Percentiles rank a stretch among this genome's conserved stretches.
Conservation (phyloP, 257 asterid species). For the Anisodus tanguticus region DNA sequence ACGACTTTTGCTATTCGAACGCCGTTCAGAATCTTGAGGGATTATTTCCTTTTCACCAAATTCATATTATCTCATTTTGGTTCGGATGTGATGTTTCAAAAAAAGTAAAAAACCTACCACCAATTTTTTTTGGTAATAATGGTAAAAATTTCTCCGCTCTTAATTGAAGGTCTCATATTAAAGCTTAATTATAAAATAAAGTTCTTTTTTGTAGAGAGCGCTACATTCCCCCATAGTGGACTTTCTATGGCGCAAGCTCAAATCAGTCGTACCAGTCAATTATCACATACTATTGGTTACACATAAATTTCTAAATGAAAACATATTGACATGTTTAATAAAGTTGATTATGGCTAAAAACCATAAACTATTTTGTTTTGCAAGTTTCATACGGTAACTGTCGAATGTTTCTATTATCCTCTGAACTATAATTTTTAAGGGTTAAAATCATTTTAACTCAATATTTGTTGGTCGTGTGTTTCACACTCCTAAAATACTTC, state of each 20-base stretch:
- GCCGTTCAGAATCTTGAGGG: not conserved
- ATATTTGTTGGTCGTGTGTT: not conserved
- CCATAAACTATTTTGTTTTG: not conserved
- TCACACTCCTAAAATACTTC: not conserved
- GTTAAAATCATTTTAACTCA: not conserved
- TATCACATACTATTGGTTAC: not conserved
- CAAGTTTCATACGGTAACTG: not conserved
- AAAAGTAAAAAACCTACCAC: not conserved
- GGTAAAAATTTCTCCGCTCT: not conserved
- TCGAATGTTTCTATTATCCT: not conserved
- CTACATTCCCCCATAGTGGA: not conserved
- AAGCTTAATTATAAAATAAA: not conserved
- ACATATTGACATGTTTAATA: not conserved
- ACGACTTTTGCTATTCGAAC: not conserved
- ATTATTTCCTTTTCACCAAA: constrained; percentile 1
- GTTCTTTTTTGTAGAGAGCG: not conserved
- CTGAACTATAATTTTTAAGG: not conserved
- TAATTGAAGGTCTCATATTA: not conserved
- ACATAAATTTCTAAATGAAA: not conserved
- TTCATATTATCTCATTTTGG: not conserved
- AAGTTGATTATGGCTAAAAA: not conserved
- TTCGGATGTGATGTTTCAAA: not conserved
- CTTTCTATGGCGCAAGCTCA: not conserved
- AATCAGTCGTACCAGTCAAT: not conserved
- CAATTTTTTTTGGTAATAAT: not conserved